Conservation (phyloP, 305 asterid species). For the Striga hermonthica region DNA sequence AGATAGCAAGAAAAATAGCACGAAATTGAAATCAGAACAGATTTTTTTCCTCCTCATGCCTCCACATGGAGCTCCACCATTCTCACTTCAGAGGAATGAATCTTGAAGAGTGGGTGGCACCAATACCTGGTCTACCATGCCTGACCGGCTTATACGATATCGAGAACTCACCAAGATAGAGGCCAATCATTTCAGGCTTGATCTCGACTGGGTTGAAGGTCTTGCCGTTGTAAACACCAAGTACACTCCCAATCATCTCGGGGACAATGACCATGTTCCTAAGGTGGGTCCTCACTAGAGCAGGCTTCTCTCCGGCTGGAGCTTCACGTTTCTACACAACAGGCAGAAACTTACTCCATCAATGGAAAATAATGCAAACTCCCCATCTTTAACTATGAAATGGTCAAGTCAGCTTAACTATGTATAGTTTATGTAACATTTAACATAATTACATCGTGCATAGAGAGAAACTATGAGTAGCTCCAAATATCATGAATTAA, state of each 20-base stretch:
- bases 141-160: conserved; percentile 85
- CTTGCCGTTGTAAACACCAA: conserved; percentile 84
- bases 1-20: conserved; percentile 13
- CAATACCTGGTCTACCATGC: conserved; percentile 96
- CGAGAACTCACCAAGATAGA: conserved; percentile 83
- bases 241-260: conserved; percentile 91
- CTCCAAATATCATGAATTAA: too few relatives aligned
- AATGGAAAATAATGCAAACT: too few relatives aligned
- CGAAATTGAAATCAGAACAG: conserved; percentile 21
- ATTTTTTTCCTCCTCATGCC: not conserved
- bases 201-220: conserved; percentile 77
- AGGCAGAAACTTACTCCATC: too few relatives aligned
- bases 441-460: too few relatives aligned
- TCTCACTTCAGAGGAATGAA: conserved; percentile 82
- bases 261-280: conserved; percentile 87
- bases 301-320: conserved; percentile 75
- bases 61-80: too few relatives aligned
- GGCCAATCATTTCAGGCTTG: conserved; percentile 89
- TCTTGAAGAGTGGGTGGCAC: conserved; percentile 94
- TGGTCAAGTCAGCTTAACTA: too few relatives aligned
- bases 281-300: conserved; percentile 66
- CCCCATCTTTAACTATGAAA: too few relatives aligned
- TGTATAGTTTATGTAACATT: too few relatives aligned
- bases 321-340: conserved; percentile 73
- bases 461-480: too few relatives aligned